Base-by-base conservation (phyloP, 805 yeast species). In the Candida pseudofarinosa region DNA sequence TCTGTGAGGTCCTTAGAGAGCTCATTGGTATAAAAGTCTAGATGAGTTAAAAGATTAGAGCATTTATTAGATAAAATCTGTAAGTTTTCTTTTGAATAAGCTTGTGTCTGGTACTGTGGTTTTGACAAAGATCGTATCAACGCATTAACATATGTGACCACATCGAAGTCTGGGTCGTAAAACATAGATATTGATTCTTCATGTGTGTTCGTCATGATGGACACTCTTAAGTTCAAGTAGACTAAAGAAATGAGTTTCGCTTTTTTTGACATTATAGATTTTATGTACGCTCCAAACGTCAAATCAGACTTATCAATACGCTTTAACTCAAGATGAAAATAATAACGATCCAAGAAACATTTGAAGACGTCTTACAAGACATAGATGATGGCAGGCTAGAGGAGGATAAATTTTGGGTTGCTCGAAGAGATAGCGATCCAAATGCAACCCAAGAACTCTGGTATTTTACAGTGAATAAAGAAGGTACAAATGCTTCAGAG, bases 111-210 rank as follows among this genome's bases (percentile, higher is more conserved):
- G 20, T 15, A 42, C 43, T 40, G 42, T 42, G 45, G 35, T 45
- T 15, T 32, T 37, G 51, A 33, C 3, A 73, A 65, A 15, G 73
- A 60, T 37, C 76, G 66, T 46, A 80, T 72, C 13, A 84, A 61
- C 2, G 85, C 81, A 55, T 85, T 87, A 15, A 85, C 72, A 52
- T 76, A 85, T 33, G 77, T 78, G 42, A 78, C 76, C 1, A 88
- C 85, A 14, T 75, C 78, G 54, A 83, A 84, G 19, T 76, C 78
- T 16, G 74, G 77, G 48, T 83, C 87, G 47, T 82, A 80, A 65
- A 85, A 85, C 80, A 84, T 83, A 10, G 79, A 63, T 3, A 83
- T 59, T 1, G 82, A 69, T 13, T 77, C 77, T 41, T 55, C 57
- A 23, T 30, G 34, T 2, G 30, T 10, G 13, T 26, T 23, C 23